These are phyloP conservation scores for Diplogelasinospora grovesii DNA, from an alignment of 495 filamentous ascomycete genomes.

Conservation along the genomic window DNA sequence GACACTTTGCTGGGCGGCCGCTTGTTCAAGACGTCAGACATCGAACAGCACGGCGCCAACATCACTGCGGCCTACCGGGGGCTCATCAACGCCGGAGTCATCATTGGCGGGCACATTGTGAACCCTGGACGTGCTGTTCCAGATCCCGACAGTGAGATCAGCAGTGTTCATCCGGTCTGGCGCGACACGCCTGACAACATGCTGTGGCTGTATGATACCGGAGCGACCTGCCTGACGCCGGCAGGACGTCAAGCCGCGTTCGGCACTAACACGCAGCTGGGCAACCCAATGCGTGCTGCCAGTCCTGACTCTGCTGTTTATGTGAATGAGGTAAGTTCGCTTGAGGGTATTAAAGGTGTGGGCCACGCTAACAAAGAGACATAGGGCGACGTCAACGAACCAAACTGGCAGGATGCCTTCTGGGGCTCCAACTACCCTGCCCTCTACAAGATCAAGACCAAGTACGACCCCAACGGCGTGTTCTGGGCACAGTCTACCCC, in stretches of 20 bases:
- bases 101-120: slow-evolving; percentile 27
- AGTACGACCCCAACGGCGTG: slow-evolving; percentile 22
- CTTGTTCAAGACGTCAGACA: slow-evolving; percentile 14
- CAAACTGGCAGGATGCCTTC: slow-evolving; percentile 27
- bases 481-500: slow-evolving; percentile 17
- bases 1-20: slow-evolving; percentile 6
- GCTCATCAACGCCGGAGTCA: slow-evolving; percentile 13
- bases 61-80: slow-evolving; percentile 20
- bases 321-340: slow-evolving; percentile 32
- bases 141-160: slow-evolving; percentile 13
- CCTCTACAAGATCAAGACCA: slow-evolving; percentile 22
- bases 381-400: slow-evolving; percentile 35
- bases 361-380: neutral
- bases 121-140: slow-evolving; percentile 23
- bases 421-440: slow-evolving; percentile 24
- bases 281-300: slow-evolving; percentile 18
- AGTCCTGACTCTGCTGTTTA: slow-evolving; percentile 28
- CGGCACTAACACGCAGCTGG: too few relatives aligned
- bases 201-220: slow-evolving; percentile 11
- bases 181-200: slow-evolving; percentile 10
- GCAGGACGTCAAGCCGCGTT: too few relatives aligned
- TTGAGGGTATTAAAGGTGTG: neutral
- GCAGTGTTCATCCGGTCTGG: slow-evolving; percentile 48
- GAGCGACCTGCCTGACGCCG: too few relatives aligned
- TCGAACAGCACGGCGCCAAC: slow-evolving; percentile 17